A percentile compares a stretch with the other conserved stretches of the same genome.
Evolutionary conservation across 1,284 basidiomycete genomes (phyloP).

Genomic region (Apiotrichum veenhuisii): DNA sequence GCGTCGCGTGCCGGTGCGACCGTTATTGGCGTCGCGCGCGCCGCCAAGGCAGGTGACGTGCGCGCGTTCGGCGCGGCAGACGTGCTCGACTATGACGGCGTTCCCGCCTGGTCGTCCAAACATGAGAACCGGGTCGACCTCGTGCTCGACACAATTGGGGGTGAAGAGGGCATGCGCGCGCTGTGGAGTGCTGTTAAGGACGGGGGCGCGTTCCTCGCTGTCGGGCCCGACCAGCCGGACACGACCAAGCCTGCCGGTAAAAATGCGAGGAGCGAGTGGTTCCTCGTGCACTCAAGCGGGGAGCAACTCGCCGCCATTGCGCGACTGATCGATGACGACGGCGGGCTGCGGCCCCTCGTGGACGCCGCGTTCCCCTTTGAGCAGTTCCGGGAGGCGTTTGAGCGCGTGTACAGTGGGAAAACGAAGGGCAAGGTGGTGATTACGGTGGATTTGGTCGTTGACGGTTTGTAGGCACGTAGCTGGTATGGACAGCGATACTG

Average conservation of each 20-base stretch:
- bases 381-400: conserved; percentile 4
- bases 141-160: conserved; percentile 10
- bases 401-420: conserved; percentile 7
- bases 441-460: too few species aligned
- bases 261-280: conserved; percentile 7
- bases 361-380: conserved; percentile 11
- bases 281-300: conserved; percentile 11
- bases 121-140: conserved; percentile 2
- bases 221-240: background rate
- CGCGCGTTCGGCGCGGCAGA: conserved; percentile 3
- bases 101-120: background rate
- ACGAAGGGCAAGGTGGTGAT: conserved; percentile 15
- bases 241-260: background rate
- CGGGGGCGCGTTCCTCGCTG: conserved; percentile 4
- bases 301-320: conserved; percentile 5
- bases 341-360: conserved; percentile 2
- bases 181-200: conserved; percentile 11
- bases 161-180: background rate
- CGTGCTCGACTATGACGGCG: conserved; percentile 9
- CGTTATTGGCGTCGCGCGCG: background rate
- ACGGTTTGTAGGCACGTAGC: too few species aligned
- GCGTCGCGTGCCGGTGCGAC: conserved; percentile 5
- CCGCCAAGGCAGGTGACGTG: background rate
- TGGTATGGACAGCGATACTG: too few species aligned
- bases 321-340: background rate